Base-by-base conservation (phyloP, 306 rosid genomes). In the Cicer bijugum region DNA sequence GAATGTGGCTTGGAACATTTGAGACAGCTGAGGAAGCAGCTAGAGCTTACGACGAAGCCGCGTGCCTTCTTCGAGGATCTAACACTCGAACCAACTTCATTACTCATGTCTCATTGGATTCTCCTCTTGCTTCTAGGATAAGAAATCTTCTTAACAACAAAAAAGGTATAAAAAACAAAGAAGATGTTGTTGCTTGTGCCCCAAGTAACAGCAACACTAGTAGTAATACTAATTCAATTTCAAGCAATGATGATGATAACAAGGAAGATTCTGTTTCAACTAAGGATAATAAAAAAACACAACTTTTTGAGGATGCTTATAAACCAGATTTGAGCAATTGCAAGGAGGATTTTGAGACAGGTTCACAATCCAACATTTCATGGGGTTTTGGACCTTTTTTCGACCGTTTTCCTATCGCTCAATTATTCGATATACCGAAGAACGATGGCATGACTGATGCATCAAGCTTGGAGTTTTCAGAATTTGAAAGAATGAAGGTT, bases 1-100 rank as follows among this genome's bases (percentile, higher is more conserved):
- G 98, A 84, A 91, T 93, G 94, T 93, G 98, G 98, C 94, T 93
- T 23, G 98, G 98, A 37, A 93, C 98, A 50, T 93, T 89, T 71
- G 96, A 93, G 85, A 89, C 97, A 0, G 98, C 98, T 1, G 98
- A 93, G 45, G 97, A 91, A 62, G 98, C 98, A 4, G 98, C 98
- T 6, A 84, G 94, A 35, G 94, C 98, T 33, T 93, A 93, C 11
- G 98, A 93, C 11, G 94, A 93, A 88, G 98, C 98, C 0, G 98
- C 98, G 1, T 93, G 94, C 75, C 97, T 93, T 67, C 98, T 93
- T 70, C 89, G 98, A 0, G 98, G 98, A 4, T 88, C 97, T 2
- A 93, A 89, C 47, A 85, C 98, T 28, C 92, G 91, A 4, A 93
- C 97, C 62, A 93, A 93, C 84, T 93, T 91, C 91, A 79, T 82